Percentiles rank a stretch among this genome's conserved stretches.
These are phyloP conservation scores for Aspergillus luchuensis DNA, from an alignment of 2,329 filamentous ascomycete species.

Conservation along the genomic window DNA sequence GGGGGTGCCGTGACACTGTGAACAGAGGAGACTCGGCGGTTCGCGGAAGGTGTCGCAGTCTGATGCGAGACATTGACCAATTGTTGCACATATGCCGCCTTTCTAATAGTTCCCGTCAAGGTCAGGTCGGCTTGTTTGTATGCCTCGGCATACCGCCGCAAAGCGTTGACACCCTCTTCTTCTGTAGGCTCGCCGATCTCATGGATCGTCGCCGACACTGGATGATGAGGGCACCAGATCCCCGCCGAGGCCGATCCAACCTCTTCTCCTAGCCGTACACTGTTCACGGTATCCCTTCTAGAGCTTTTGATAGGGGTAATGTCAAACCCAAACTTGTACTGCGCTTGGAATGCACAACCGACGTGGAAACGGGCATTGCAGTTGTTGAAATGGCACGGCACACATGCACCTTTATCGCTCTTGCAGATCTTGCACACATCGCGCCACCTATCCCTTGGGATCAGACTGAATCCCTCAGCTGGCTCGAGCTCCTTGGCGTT, in stretches of 20 bases:
- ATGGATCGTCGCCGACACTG: conserved; percentile 73
- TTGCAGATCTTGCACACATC: conserved; percentile 85
- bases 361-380: conserved; percentile 70
- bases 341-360: conserved; percentile 82
- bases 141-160: conserved; percentile 83
- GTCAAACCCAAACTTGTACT: conserved; percentile 85
- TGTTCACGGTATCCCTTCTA: conserved; percentile 75
- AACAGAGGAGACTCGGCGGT: conserved; percentile 61
- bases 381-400: conserved; percentile 68
- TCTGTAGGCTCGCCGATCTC: conserved; percentile 75
- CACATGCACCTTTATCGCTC: conserved; percentile 71
- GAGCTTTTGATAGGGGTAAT: conserved; percentile 87
- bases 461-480: conserved; percentile 85
- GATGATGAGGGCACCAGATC: conserved; percentile 90
- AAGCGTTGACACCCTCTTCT: conserved; percentile 70
- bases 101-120: conserved; percentile 87
- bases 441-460: conserved; percentile 71
- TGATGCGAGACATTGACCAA: conserved; percentile 38
- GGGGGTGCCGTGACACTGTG: conserved; percentile 35
- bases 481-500: conserved; percentile 79
- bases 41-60: conserved; percentile 35
- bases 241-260: conserved; percentile 80
- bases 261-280: conserved; percentile 78
- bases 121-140: conserved; percentile 94
- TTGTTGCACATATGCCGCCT: conserved; percentile 70